phyloP scores from a whole-genome alignment of 2,329 filamentous ascomycete genomes.

The Zymoseptoria tritici region DNA sequence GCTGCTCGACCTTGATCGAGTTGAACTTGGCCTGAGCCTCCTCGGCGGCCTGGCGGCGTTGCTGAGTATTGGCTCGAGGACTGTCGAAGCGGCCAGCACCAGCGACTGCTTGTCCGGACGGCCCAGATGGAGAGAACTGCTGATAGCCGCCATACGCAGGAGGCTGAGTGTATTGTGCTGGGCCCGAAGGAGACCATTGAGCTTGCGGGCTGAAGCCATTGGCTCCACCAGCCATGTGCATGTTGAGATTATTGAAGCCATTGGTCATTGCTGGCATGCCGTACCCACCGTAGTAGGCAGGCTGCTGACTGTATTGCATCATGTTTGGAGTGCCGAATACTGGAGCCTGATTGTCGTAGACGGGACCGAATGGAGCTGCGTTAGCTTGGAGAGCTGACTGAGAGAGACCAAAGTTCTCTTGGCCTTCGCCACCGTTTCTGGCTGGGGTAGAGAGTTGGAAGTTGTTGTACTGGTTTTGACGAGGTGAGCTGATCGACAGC shows the following conservation, averaged over 20 bases:
- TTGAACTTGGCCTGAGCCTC: slow-evolving; percentile 70
- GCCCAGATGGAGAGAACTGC: slow-evolving; percentile 36
- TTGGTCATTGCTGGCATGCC: slow-evolving; percentile 57
- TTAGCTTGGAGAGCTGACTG: slow-evolving; percentile 71
- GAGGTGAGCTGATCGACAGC: slow-evolving; percentile 49
- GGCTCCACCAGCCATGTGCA: slow-evolving; percentile 32
- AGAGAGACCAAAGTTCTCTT: slow-evolving; percentile 50
- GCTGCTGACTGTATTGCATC: slow-evolving; percentile 22
- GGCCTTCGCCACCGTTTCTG: slow-evolving; percentile 39
- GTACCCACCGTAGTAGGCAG: slow-evolving; percentile 42
- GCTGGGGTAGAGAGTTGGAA: slow-evolving; percentile 23
- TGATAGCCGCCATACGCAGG: slow-evolving; percentile 52
- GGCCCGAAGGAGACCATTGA: slow-evolving; percentile 26
- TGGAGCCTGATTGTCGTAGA: slow-evolving; percentile 31
- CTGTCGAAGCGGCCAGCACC: slow-evolving; percentile 53
- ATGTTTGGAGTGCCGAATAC: slow-evolving; percentile 22
- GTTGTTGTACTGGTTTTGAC: slow-evolving; percentile 67
- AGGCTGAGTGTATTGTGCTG: slow-evolving; percentile 30
- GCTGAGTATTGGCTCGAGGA: slow-evolving; percentile 67
- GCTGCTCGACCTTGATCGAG: slow-evolving; percentile 72
- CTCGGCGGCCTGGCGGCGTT: slow-evolving; percentile 65
- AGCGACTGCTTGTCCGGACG: slow-evolving; percentile 34
- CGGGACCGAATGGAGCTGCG: slow-evolving; percentile 69
- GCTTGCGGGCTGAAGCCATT: slow-evolving; percentile 20
- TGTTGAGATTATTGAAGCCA: slow-evolving; percentile 59